These are phyloP conservation scores for Hymenochaete sp. DNA, from an alignment of 1,284 basidiomycete species.

Conservation along the genomic window DNA sequence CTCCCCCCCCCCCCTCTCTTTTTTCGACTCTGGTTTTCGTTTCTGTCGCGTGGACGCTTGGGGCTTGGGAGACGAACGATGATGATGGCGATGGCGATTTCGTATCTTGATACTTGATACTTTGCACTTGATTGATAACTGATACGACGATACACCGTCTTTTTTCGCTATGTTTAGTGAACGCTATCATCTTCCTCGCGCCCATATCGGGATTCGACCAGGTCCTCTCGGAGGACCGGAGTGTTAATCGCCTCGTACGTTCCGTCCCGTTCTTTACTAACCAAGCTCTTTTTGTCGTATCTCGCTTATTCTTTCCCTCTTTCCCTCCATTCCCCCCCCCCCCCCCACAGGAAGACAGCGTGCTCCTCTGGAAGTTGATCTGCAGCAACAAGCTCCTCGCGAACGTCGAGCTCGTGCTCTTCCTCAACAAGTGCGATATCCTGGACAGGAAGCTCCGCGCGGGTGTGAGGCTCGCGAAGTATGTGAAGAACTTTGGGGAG, in stretches of 20 bases:
- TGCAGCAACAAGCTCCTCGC: conserved; percentile 48
- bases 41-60: too few species aligned
- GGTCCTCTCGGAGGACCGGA: conserved; percentile 58
- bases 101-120: not conserved
- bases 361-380: conserved; percentile 52
- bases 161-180: conserved; percentile 12
- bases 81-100: too few species aligned
- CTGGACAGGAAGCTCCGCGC: conserved; percentile 43
- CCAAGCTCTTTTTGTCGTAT: not conserved
- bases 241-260: conserved; percentile 60
- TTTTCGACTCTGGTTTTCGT: too few species aligned
- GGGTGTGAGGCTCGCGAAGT: conserved; percentile 44
- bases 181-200: conserved; percentile 74
- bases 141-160: not conserved
- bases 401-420: conserved; percentile 45
- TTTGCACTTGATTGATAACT: not conserved
- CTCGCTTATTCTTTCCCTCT: not conserved
- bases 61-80: too few species aligned
- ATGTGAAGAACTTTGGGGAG: conserved; percentile 42
- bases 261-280: not conserved
- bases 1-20: too few species aligned
- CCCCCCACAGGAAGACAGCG: conserved; percentile 41
- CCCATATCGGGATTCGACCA: conserved; percentile 77
- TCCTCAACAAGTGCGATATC: conserved; percentile 59
- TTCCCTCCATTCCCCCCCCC: not conserved